Evolutionary conservation across 176 grass and related monocot genomes (phyloP).

Genomic region (Rhynchospora pubera): DNA sequence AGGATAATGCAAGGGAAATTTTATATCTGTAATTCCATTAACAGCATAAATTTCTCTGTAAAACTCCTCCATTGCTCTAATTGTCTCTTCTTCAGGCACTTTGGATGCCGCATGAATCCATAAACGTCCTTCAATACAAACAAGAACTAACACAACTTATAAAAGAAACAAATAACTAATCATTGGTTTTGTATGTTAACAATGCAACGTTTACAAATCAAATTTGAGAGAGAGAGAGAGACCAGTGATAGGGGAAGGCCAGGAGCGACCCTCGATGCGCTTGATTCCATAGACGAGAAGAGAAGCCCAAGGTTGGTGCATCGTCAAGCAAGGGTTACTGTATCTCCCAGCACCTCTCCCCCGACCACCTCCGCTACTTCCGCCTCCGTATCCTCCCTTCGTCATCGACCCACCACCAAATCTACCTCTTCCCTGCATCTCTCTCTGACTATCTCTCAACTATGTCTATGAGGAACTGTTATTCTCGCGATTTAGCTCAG

Average conservation of each 20-base stretch:
- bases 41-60: slow-evolving; percentile 78
- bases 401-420: not conserved
- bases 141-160: not conserved
- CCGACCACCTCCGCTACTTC: not conserved
- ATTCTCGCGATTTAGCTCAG: not conserved
- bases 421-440: slow-evolving; percentile 12
- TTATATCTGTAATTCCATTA: slow-evolving; percentile 46
- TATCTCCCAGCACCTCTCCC: slow-evolving; percentile 21
- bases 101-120: slow-evolving; percentile 91
- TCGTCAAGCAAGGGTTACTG: slow-evolving; percentile 76
- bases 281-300: slow-evolving; percentile 91
- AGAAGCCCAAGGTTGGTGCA: slow-evolving; percentile 97
- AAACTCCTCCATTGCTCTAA: slow-evolving; percentile 83
- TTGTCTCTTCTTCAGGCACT: slow-evolving; percentile 62
- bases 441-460: not conserved
- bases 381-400: slow-evolving; percentile 2
- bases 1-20: slow-evolving; percentile 75
- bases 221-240: not conserved
- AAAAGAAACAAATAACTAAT: not conserved
- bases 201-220: not conserved
- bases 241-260: slow-evolving; percentile 72
- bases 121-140: slow-evolving; percentile 36
- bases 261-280: slow-evolving; percentile 85
- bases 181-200: not conserved
- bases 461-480: not conserved